phyloP scores from a whole-genome alignment of 257 asterid genomes.

The Ehretia macrophylla region DNA sequence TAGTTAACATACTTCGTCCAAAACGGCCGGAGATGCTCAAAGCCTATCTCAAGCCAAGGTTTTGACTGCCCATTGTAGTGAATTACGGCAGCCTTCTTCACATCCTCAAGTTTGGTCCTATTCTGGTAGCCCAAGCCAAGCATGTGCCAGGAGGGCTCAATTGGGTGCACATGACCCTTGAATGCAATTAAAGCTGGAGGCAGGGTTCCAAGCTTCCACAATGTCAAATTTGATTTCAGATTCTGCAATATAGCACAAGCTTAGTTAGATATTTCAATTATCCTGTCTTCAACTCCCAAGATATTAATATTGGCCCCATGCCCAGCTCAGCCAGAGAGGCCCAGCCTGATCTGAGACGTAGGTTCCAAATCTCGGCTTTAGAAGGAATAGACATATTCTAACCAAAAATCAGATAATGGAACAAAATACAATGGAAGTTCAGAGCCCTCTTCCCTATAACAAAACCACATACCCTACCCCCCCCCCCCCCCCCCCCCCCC shows the following conservation, averaged over 20 bases:
- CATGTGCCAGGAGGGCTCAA: slow-evolving; percentile 97
- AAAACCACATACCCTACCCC: too few species aligned
- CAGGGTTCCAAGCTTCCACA: slow-evolving; percentile 98
- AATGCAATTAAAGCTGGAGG: slow-evolving; percentile 99
- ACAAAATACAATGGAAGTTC: too few species aligned
- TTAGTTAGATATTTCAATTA: not conserved
- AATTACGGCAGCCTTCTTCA: slow-evolving; percentile 88
- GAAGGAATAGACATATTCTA: too few species aligned
- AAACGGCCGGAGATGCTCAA: slow-evolving; percentile 96
- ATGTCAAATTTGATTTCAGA: slow-evolving; percentile 82
- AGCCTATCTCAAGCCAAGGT: slow-evolving; percentile 98
- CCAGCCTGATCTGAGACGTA: too few species aligned
- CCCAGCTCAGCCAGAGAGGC: too few species aligned
- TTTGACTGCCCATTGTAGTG: slow-evolving; percentile 97
- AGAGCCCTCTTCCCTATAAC: too few species aligned
- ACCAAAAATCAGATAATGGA: too few species aligned
- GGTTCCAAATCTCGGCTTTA: too few species aligned
- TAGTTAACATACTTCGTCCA: slow-evolving; percentile 93
- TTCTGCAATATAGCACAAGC: slow-evolving; percentile 49
- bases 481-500: too few species aligned
- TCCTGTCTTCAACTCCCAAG: not conserved
- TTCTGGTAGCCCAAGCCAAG: slow-evolving; percentile 98
- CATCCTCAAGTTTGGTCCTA: slow-evolving; percentile 60
- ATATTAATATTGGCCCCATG: not conserved
- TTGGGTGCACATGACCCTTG: slow-evolving; percentile 81